These are phyloP conservation scores for Naegleria gruberi DNA, from an alignment of 208 protist genomes.

Conservation along the genomic window DNA sequence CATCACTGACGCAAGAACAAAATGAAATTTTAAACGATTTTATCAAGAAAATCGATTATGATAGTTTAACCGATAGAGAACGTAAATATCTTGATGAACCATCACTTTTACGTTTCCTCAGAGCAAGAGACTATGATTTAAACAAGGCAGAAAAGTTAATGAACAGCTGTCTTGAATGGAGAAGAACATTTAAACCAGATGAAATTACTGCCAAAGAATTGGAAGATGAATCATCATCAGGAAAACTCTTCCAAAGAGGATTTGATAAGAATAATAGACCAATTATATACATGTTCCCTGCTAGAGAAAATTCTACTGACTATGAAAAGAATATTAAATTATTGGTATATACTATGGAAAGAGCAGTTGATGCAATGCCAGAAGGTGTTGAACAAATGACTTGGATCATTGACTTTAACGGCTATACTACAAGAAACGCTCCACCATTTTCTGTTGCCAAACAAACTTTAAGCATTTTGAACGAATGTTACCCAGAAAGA, in stretches of 20 bases:
- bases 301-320: slow-evolving; percentile 2
- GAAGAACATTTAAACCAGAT: slow-evolving; percentile 14
- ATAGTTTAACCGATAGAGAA: neutral
- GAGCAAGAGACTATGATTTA: slow-evolving; percentile 10
- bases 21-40: slow-evolving; percentile 7
- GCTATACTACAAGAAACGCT: neutral
- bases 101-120: neutral
- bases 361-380: neutral
- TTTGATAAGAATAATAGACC: slow-evolving; percentile 3
- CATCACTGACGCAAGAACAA: neutral
- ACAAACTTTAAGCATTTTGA: slow-evolving; percentile 36
- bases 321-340: neutral
- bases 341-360: slow-evolving; percentile 20
- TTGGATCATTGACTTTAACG: slow-evolving; percentile 18
- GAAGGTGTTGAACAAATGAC: neutral
- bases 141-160: slow-evolving; percentile 13
- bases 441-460: neutral
- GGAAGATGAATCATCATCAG: neutral
- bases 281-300: slow-evolving; percentile 12
- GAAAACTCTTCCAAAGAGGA: slow-evolving; percentile 20
- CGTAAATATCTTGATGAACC: neutral
- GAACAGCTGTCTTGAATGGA: slow-evolving; percentile 1
- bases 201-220: neutral
- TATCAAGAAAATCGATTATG: neutral
- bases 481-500: slow-evolving; percentile 69